Evolutionary conservation across 1,284 basidiomycete genomes (phyloP).

Genomic region (Blastosporella zonata): DNA sequence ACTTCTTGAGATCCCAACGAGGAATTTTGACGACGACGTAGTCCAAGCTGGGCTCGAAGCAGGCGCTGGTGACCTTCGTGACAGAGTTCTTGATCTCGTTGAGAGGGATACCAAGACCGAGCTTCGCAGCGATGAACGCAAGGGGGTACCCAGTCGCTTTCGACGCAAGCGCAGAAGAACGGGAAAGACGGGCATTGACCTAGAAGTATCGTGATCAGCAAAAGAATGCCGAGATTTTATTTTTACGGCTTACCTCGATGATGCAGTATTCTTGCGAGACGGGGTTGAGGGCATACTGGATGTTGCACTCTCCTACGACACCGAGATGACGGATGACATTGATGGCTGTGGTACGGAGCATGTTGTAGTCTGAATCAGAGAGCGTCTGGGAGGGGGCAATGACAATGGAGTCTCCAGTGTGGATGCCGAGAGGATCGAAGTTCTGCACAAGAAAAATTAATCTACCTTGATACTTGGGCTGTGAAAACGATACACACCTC

Average conservation of each 20-base stretch:
- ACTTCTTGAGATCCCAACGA: constrained; percentile 99
- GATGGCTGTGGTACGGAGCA: constrained; percentile 97
- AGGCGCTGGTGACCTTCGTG: constrained; percentile 94
- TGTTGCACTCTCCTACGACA: constrained; percentile 98
- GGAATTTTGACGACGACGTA: constrained; percentile 99
- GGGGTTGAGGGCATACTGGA: constrained; percentile 98
- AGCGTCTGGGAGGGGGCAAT: constrained; percentile 97
- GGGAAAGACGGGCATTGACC: constrained; percentile 98
- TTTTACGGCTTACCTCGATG: constrained; percentile 69
- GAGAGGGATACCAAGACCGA: constrained; percentile 93
- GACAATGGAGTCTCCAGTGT: constrained; percentile 99
- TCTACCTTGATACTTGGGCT: not conserved
- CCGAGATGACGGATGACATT: constrained; percentile 98
- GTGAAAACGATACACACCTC: constrained; percentile 60
- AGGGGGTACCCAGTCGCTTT: constrained; percentile 99
- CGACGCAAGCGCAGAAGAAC: constrained; percentile 96
- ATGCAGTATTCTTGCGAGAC: constrained; percentile 96
- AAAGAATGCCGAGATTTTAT: constrained; percentile 1
- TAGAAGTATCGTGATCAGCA: constrained; percentile 24
- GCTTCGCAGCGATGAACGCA: constrained; percentile 97
- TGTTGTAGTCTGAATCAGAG: constrained; percentile 97
- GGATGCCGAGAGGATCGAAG: constrained; percentile 97
- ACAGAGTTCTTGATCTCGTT: constrained; percentile 98
- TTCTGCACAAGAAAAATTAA: constrained; percentile 62
- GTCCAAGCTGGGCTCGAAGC: constrained; percentile 97